Evolutionary conservation across 345 rosid species (phyloP).

Genomic region (Clausena lansium): DNA sequence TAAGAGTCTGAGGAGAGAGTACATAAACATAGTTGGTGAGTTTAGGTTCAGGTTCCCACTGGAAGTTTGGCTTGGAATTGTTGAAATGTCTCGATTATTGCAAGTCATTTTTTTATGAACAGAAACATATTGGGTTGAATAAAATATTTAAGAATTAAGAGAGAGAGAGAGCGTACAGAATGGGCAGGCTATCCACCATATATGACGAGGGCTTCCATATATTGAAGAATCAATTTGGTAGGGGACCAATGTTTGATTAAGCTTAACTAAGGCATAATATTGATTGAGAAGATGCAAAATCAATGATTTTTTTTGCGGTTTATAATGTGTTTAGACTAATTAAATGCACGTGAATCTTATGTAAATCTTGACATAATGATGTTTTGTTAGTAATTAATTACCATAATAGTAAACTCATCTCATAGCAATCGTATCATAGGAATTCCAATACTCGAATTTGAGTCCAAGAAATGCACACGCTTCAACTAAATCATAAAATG

Average conservation of each 20-base stretch:
- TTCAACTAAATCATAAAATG: not conserved
- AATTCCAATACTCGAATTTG: too few species aligned
- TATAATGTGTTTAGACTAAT: constrained; percentile 19
- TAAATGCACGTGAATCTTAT: not conserved
- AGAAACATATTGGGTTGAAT: not conserved
- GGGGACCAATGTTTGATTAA: constrained; percentile 12
- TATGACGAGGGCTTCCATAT: constrained; percentile 5
- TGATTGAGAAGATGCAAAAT: not conserved
- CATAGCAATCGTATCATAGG: too few species aligned
- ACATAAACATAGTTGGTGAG: constrained; percentile 25
- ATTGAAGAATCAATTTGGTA: not conserved
- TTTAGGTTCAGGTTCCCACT: constrained; percentile 17
- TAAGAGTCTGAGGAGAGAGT: constrained; percentile 2
- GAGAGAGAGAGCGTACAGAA: not conserved
- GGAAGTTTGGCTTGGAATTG: constrained; percentile 16
- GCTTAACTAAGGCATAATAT: not conserved
- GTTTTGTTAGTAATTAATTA: too few species aligned
- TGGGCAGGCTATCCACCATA: constrained; percentile 16
- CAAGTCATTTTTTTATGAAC: not conserved
- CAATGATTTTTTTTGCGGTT: not conserved
- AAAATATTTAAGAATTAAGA: not conserved
- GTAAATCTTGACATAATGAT: not conserved
- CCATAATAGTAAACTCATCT: too few species aligned
- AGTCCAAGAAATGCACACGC: not conserved
- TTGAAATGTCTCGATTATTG: constrained; percentile 28